A percentile compares a stretch with the other conserved stretches of the same genome.
Evolutionary conservation across 495 filamentous ascomycete species (phyloP).

Genomic region (Daldinia caldariorum): DNA sequence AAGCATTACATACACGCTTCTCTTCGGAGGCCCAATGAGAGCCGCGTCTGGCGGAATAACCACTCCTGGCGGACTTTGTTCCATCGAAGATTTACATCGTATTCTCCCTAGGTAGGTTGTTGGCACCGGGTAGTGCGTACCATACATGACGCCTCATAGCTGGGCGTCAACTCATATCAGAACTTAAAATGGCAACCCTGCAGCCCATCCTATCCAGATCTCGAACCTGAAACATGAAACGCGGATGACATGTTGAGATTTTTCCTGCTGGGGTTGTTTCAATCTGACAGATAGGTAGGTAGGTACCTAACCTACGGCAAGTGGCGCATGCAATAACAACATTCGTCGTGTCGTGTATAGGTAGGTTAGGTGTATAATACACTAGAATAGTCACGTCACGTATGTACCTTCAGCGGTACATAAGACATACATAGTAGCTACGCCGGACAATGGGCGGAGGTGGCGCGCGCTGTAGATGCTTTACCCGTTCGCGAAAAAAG

Average conservation of each 20-base stretch:
- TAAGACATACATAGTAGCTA: too few relatives aligned
- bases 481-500: slow-evolving; percentile 23
- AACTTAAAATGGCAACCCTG: slow-evolving; percentile 40
- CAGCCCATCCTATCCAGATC: slow-evolving; percentile 25
- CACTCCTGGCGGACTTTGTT: slow-evolving; percentile 12
- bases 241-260: slow-evolving; percentile 26
- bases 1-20: slow-evolving; percentile 26
- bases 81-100: slow-evolving; percentile 16
- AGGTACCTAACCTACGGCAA: too few relatives aligned
- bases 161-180: slow-evolving; percentile 27
- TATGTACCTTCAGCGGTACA: background rate
- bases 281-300: slow-evolving; percentile 23
- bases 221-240: slow-evolving; percentile 37
- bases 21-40: slow-evolving; percentile 25
- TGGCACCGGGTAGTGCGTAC: background rate
- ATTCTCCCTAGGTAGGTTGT: background rate
- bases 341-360: slow-evolving; percentile 6
- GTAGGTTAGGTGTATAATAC: background rate
- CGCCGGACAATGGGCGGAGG: slow-evolving; percentile 15
- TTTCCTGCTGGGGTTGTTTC: slow-evolving; percentile 23
- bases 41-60: slow-evolving; percentile 1
- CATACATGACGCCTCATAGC: slow-evolving; percentile 23
- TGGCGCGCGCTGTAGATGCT: slow-evolving; percentile 25
- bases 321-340: slow-evolving; percentile 16
- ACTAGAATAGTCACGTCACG: background rate